Evolutionary conservation across 345 rosid species (phyloP), one percentile per base, ranked within the genome.

Genomic region (Syzygium grande): DNA sequence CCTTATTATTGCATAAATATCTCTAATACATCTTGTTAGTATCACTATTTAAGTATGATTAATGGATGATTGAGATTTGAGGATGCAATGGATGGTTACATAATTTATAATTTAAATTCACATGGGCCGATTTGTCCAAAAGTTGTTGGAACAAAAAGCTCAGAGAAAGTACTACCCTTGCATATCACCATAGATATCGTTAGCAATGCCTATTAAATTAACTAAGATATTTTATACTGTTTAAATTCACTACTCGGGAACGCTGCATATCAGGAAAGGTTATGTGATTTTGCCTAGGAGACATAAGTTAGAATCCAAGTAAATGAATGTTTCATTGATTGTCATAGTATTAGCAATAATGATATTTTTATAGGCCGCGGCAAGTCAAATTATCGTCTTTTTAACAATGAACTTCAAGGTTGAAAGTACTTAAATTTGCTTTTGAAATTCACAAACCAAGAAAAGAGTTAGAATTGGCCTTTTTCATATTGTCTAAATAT

Each of bases 111-210:
- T 7, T 5, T 30, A 6, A 65, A 34, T 16, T 4, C 41, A 65
- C 78, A 15, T 0, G 0, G 1, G 1, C 3, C 9, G 7, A 15
- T 5, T 29, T 1, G 0, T 65, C 22, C 41, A 30, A 65, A 55
- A 65, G 7, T 30, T 61, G 9, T 13, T 13, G 73, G 38, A 17
- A 61, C 4, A 0, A 61, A n/a, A 61, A 61, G n/a, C 34, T 61
- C 1, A 2, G 5, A 63, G 5, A 63, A 29, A 15, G 41, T 30
- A 29, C 21, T 65, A 15, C 5, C 16, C 43, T 65, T 29, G 41
- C 22, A 30, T 14, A 15, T 65, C 5, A n/a, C 17, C 77, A 29
- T 63, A 29, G 77, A 29, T 63, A 63, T 3, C 0, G 77, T n/a
- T n/a, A 63, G 38, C 7, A n/a, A 0, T 29, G 14, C 9, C 10